These are phyloP conservation scores for Posidonia australis DNA, from an alignment of 106 monocot species.

Conservation along the genomic window DNA sequence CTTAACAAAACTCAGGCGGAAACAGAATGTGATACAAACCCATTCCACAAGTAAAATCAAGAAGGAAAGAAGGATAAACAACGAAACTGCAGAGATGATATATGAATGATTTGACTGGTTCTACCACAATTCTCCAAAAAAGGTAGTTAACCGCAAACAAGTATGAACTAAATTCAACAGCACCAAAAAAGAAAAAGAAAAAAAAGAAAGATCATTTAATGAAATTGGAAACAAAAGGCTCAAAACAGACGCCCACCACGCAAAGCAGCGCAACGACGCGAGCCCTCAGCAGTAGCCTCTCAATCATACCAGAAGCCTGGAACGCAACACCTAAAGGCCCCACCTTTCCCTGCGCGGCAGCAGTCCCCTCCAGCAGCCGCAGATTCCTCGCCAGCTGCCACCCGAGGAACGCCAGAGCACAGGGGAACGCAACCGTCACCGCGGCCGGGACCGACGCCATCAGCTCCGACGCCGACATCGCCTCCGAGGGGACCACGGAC, in stretches of 20 bases:
- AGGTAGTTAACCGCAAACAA: too few species aligned
- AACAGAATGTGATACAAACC: too few species aligned
- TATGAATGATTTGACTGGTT: too few species aligned
- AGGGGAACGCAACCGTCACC: not conserved
- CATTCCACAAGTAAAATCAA: too few species aligned
- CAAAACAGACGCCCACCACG: not conserved
- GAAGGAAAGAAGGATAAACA: too few species aligned
- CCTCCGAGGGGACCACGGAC: not conserved
- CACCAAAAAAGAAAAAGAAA: too few species aligned
- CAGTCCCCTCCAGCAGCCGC: not conserved
- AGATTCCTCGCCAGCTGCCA: not conserved
- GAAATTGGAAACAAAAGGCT: not conserved
- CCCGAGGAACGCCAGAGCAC: conserved; percentile 2
- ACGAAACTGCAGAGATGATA: too few species aligned
- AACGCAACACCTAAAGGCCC: not conserved
- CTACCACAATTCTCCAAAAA: too few species aligned
- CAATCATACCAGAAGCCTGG: not conserved
- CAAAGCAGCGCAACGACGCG: conserved; percentile 2
- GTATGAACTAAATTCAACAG: too few species aligned
- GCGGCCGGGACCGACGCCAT: not conserved
- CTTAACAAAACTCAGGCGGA: too few species aligned
- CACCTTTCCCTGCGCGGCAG: not conserved
- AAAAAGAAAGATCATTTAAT: too few species aligned
- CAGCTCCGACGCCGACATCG: not conserved
- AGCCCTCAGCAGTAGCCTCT: not conserved